Evolutionary conservation across 2,329 filamentous ascomycete species (phyloP), one percentile per base, ranked within the genome.

Genomic region (Paracamarosporium sp.): DNA sequence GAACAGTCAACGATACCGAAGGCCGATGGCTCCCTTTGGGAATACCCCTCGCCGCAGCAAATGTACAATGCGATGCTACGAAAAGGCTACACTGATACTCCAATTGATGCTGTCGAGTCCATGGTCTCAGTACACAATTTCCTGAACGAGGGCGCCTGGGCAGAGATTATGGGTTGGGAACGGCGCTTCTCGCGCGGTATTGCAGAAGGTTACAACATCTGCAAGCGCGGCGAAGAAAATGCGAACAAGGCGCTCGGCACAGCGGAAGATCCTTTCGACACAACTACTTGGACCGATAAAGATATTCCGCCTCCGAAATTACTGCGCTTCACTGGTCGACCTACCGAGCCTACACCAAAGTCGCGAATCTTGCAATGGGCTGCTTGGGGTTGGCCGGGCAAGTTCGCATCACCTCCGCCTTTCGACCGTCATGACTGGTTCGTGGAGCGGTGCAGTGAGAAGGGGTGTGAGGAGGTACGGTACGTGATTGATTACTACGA

Each of bases 91-190:
- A 93, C 90, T 0, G 93, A 98, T 75, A 98, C 95, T 0, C 93
- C 96, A 55, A 86, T 92, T 53, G 95, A 94, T 20, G 93, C 93
- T 3, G 93, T 99, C 13, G 93, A 97, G 78, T 89, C 90, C 71
- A 99, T 99, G 95, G 95, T 99, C 5, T 90, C 92, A 0, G 92
- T 98, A 11, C 95, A 99, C 82, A 99, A 99, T 79, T 98, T 97
- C 71, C 79, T 99, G 57, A 99, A 99, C 76, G 95, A 99, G 77
- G 95, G 95, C 63, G 95, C 95, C 7, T 99, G 95, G 95, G 85
- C 86, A 17, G 95, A 99, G 82, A 96, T 99, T 71, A 85, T 95
- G 64, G 90, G 90, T 40, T 98, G 94, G 94, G 95, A 99, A 82
- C 85, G 88, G 55, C 87, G 93, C 52, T 99, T 98, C 73, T 83